These are phyloP conservation scores for Selenicereus undatus DNA, from an alignment of 148 eudicot genomes.

Conservation along the genomic window DNA sequence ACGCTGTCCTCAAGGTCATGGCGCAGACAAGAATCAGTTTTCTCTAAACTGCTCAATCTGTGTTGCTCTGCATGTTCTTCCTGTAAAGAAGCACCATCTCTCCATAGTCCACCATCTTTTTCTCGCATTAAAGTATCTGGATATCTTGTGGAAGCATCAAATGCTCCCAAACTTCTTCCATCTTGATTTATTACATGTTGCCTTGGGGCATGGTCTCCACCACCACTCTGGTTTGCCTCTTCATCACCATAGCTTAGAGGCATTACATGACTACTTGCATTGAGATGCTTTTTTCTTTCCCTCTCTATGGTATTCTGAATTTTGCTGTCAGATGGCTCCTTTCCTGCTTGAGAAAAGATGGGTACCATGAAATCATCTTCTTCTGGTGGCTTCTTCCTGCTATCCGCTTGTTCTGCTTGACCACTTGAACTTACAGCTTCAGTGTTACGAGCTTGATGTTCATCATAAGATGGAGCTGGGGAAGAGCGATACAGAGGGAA, in stretches of 20 bases:
- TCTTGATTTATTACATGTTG: constrained; percentile 30
- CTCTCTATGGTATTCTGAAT: constrained; percentile 16
- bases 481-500: constrained; percentile 40
- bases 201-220: constrained; percentile 23
- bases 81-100: constrained; percentile 19
- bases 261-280: constrained; percentile 13
- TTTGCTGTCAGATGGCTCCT: constrained; percentile 26
- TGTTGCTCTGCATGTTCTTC: background rate
- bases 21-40: constrained; percentile 21
- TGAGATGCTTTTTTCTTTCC: constrained; percentile 29
- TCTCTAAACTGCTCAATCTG: constrained; percentile 16
- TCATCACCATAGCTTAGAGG: constrained; percentile 28
- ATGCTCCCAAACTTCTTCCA: constrained; percentile 28
- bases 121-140: constrained; percentile 27
- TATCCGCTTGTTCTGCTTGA: constrained; percentile 30
- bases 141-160: constrained; percentile 22
- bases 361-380: constrained; percentile 88
- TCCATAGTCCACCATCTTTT: constrained; percentile 24
- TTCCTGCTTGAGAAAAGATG: constrained; percentile 48
- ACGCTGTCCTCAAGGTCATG: constrained; percentile 20
- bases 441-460: constrained; percentile 31
- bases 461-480: constrained; percentile 38
- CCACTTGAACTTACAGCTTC: constrained; percentile 37
- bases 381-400: constrained; percentile 39
- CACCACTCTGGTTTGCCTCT: constrained; percentile 27